Evolutionary conservation across 352 stramenopile species (phyloP), one percentile per base, ranked within the genome.

Genomic region (Phytopythium ostracodes): DNA sequence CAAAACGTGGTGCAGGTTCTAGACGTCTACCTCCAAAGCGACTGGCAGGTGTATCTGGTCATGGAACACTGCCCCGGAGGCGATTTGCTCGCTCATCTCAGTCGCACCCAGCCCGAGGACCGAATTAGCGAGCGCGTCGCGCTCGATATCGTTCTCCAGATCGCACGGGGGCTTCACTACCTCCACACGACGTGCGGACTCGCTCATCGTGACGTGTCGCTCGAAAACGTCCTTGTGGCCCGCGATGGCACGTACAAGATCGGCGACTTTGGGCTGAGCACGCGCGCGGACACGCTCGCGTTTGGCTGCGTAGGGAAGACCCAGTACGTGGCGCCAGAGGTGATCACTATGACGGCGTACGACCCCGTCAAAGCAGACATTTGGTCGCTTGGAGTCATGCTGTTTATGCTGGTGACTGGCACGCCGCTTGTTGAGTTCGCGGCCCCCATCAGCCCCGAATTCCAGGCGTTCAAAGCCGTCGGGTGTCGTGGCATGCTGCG

Each of bases 321-420:
- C 44, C 62, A 70, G 62, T 79, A 82, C 64, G 62, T 68, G 59
- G 75, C 71, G 4, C 70, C 71, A 0, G 75, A 83, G 46, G 71
- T 79, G 33, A 66, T 79, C 36, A 55, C 47, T 0, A 36, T 56
- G 18, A 17, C 31, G 17, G 63, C 64, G 29, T 84, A 76, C 66
- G 66, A 73, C 59, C 62, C 67, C n/a, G 62, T 67, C 40, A 60
- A 42, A 24, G 63, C 72, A 12, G 79, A 87, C 47, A 65, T 87
- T 49, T 89, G 79, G 79, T 86, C 77, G 33, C 66, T 87, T 3
- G 77, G 79, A 27, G 66, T 87, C 20, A 31, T 89, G 50, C 61
- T 89, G 11, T 89, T 87, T 60, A 77, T 87, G 64, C 53, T 89
- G 67, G 68, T 89, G 17, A 84, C 77, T 0, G 77, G 79, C 22